These are phyloP conservation scores for Aspergillus ostianus DNA, from an alignment of 495 filamentous ascomycete genomes.

Conservation along the genomic window DNA sequence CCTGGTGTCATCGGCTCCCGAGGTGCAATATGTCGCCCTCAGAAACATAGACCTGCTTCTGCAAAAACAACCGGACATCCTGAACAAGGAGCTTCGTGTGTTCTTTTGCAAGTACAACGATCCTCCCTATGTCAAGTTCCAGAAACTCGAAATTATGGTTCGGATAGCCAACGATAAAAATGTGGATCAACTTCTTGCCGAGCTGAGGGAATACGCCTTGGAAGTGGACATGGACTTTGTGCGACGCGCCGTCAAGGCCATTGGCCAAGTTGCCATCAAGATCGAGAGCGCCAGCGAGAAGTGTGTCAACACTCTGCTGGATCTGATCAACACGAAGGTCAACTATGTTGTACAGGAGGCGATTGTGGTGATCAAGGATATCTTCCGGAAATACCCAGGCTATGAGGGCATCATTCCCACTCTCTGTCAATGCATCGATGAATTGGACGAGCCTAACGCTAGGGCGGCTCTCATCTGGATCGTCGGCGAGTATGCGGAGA, in stretches of 20 bases:
- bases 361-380: slow-evolving; percentile 97
- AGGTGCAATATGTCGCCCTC: slow-evolving; percentile 96
- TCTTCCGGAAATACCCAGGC: slow-evolving; percentile 94
- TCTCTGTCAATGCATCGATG: slow-evolving; percentile 94
- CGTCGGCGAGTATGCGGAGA: slow-evolving; percentile 97
- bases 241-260: slow-evolving; percentile 86
- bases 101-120: slow-evolving; percentile 99
- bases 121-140: slow-evolving; percentile 93
- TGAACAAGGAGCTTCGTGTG: slow-evolving; percentile 94
- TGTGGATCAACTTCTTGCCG: slow-evolving; percentile 88
- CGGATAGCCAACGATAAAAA: slow-evolving; percentile 98
- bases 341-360: slow-evolving; percentile 99
- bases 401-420: slow-evolving; percentile 98
- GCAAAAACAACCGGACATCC: slow-evolving; percentile 92
- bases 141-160: slow-evolving; percentile 99
- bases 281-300: slow-evolving; percentile 91
- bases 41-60: slow-evolving; percentile 94
- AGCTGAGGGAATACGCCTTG: slow-evolving; percentile 94
- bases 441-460: slow-evolving; percentile 92
- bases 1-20: slow-evolving; percentile 89
- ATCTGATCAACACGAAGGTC: slow-evolving; percentile 94
- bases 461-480: slow-evolving; percentile 96
- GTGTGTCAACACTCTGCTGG: slow-evolving; percentile 90
- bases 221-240: slow-evolving; percentile 99
- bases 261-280: slow-evolving; percentile 97